A percentile compares a stretch with the other conserved stretches of the same genome.
These are phyloP conservation scores for Penicillium sp. DNA, from an alignment of 2,329 filamentous ascomycete species.

Conservation along the genomic window DNA sequence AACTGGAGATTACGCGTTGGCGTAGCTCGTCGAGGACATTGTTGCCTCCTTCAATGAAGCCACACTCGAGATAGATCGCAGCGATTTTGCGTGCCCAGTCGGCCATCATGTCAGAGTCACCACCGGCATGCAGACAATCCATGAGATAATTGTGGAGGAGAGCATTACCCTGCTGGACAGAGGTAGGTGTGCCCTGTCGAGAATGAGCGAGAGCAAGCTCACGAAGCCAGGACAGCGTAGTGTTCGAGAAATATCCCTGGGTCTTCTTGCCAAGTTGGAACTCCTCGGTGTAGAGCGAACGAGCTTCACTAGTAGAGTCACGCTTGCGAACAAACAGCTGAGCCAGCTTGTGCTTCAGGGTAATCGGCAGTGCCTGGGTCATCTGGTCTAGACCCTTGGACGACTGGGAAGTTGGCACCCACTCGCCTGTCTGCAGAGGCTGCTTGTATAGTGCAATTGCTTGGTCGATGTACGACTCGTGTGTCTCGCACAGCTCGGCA, in stretches of 20 bases:
- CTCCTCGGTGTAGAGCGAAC: constrained; percentile 48
- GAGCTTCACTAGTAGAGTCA: constrained; percentile 43
- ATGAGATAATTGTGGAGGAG: constrained; percentile 48
- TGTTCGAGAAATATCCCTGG: constrained; percentile 52
- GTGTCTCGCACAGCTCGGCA: constrained; percentile 53
- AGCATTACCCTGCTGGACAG: constrained; percentile 42
- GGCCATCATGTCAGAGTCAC: constrained; percentile 49
- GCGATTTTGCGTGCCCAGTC: constrained; percentile 54
- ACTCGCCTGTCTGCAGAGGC: constrained; percentile 46
- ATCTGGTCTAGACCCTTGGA: constrained; percentile 37
- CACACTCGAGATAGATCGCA: constrained; percentile 50
- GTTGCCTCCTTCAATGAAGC: constrained; percentile 47
- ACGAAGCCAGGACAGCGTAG: constrained; percentile 49
- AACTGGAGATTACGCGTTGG: constrained; percentile 54
- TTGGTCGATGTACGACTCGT: constrained; percentile 50
- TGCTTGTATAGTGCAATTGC: constrained; percentile 53
- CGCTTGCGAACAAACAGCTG: constrained; percentile 52
- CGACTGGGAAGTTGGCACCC: constrained; percentile 39
- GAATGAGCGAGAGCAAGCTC: constrained; percentile 51
- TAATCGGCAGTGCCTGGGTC: constrained; percentile 46
- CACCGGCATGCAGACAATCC: constrained; percentile 48
- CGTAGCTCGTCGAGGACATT: constrained; percentile 53
- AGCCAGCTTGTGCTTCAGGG: constrained; percentile 56
- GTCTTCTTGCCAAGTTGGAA: constrained; percentile 50
- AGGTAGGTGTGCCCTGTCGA: constrained; percentile 44